Evolutionary conservation across 2,329 filamentous ascomycete species (phyloP).

Genomic region (Microcyclosporella mali): DNA sequence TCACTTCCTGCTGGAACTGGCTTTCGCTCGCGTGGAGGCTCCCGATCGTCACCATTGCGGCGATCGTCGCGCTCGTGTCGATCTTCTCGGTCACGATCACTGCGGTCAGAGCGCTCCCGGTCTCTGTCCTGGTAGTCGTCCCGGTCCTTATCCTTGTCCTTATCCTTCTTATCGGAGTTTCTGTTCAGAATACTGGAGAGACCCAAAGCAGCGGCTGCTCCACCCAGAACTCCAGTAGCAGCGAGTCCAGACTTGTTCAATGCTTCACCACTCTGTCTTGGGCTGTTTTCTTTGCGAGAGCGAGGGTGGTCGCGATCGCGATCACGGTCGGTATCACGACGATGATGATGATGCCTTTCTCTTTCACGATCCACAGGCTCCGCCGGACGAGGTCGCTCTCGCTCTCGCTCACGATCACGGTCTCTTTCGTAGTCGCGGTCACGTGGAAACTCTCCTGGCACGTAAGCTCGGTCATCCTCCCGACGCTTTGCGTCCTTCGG

Average conservation of each 20-base stretch:
- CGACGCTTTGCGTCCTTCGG: slow-evolving; percentile 25
- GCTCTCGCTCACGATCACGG: slow-evolving; percentile 22
- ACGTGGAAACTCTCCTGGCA: slow-evolving; percentile 14
- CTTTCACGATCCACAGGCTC: slow-evolving; percentile 17
- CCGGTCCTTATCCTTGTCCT: slow-evolving; percentile 21
- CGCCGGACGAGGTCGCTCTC: slow-evolving; percentile 21
- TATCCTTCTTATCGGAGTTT: slow-evolving; percentile 19
- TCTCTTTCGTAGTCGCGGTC: slow-evolving; percentile 19
- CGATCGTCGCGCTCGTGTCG: slow-evolving; percentile 9
- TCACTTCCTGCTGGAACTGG: slow-evolving; percentile 18
- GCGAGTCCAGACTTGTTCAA: slow-evolving; percentile 21
- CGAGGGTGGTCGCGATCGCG: slow-evolving; percentile 19
- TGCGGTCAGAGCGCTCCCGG: slow-evolving; percentile 12
- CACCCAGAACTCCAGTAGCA: slow-evolving; percentile 28
- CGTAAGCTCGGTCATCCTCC: slow-evolving; percentile 27
- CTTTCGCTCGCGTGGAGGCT: slow-evolving; percentile 4
- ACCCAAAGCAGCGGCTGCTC: slow-evolving; percentile 27
- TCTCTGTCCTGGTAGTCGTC: slow-evolving; percentile 18
- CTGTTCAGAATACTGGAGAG: slow-evolving; percentile 24
- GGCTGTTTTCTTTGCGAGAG: slow-evolving; percentile 22
- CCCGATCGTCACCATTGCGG: slow-evolving; percentile 5
- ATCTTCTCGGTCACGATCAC: slow-evolving; percentile 16
- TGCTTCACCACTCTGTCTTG: slow-evolving; percentile 16
- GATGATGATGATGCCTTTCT: slow-evolving; percentile 25
- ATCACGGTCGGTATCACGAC: slow-evolving; percentile 7